Base-by-base conservation (phyloP, 2,329 filamentous ascomycete genomes). In the Stagonosporopsis vannaccii region DNA sequence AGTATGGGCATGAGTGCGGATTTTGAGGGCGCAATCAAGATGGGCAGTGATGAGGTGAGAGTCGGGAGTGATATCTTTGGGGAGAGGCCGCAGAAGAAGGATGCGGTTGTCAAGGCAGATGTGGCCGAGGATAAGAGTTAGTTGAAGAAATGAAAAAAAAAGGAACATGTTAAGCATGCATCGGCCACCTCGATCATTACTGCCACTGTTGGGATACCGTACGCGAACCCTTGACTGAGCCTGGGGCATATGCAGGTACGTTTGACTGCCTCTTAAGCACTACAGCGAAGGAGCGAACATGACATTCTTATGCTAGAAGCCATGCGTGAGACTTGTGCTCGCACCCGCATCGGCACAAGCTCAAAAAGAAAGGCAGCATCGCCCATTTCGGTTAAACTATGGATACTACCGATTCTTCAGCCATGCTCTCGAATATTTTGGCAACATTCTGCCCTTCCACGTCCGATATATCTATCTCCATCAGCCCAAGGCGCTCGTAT, bases 1-100 rank as follows among this genome's bases (percentile, higher is more conserved):
- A 97, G 93, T 77, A 99, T 99, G 94, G 94, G 94, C 6, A 99
- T 99, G 95, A 97, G 92, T 73, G 87, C 91, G 70, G 95, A 99
- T 76, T 99, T 94, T 75, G 93, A 97, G 80, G 90, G 89, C 7
- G 95, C 95, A 0, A 88, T 98, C 70, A 78, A 77, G 12, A 80
- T 92, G 80, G 95, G 95, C 0, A 97, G 93, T 78, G 84, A 86
- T 66, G 92, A 98, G 81, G 93, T 99, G 6, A 85, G 95, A 55
- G 87, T 99, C 8, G 95, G 95, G 1, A 98, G 92, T 71, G 94
- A 91, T 2, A 97, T 99, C 55, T 99, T 99, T 74, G 95, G 95
- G 1, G 80, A 87, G 71, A 84, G 95, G 70, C 92, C 92, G 15
- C 81, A 85, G 33, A 96, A 89, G 82, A 85, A 85, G 44, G 90